Evolutionary conservation across 441 rosid genomes (phyloP), one percentile per base, ranked within the genome.

Genomic region (Adansonia rubrostipa): DNA sequence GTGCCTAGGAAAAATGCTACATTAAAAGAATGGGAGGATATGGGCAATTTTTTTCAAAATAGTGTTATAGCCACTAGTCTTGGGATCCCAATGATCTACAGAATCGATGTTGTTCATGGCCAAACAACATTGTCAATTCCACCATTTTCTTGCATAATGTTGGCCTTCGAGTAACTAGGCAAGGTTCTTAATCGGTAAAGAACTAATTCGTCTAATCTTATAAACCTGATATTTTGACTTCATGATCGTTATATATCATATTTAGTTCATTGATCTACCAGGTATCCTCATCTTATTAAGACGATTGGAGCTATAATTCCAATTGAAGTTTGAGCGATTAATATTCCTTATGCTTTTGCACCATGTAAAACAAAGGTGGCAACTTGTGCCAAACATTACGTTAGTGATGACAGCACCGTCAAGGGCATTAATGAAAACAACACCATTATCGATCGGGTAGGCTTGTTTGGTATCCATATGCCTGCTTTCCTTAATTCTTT

Each of bases 241-340:
- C 2, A n/a, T 28, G 36, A 28, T 28, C 36, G n/a, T 8, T 15
- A 7, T 56, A 22, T 7, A 17, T 17, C 61, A 14, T 63, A 10
- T 63, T 28, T 22, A 28, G 17, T 0, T 65, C 2, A 14, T 5
- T 40, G 19, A 33, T 36, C 70, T 1, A 40, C 45, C 66, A 91
- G 95, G 78, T 93, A 90, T 82, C 83, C 77, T 4, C 91, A 85
- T 69, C 83, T 92, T 86, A 81, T 80, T 47, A 78, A 33, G 77
- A 91, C 83, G 81, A 89, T 85, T 75, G 94, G 97, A 10, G 82
- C 71, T 50, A 93, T 90, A 40, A 89, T 95, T 62, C 94, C 95
- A 78, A 89, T 93, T 33, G 93, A 91, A 85, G 84, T 90, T 66
- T 83, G 90, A 78, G 93, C 95, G 5, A 89, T 91, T 71, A 94